phyloP scores from a whole-genome alignment of 2,329 filamentous ascomycete genomes.

The Elsinoe necatrix region DNA sequence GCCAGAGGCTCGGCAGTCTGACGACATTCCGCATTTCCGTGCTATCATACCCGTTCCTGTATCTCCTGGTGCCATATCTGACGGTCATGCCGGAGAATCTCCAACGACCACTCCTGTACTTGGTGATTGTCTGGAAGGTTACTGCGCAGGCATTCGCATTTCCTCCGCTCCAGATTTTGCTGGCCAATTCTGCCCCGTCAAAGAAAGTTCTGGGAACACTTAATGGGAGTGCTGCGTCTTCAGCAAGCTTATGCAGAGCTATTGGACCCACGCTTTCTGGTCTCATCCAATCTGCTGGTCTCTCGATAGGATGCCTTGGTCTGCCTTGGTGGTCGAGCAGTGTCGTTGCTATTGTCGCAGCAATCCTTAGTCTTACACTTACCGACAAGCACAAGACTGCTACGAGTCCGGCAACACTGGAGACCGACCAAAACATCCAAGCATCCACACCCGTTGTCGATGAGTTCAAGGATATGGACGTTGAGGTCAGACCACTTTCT shows the following conservation, averaged over 20 bases:
- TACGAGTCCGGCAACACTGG: neutral
- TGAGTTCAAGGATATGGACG: slow-evolving; percentile 10
- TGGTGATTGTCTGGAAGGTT: slow-evolving; percentile 81
- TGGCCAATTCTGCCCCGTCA: slow-evolving; percentile 80
- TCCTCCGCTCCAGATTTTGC: slow-evolving; percentile 78
- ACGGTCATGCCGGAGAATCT: slow-evolving; percentile 67
- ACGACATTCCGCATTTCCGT: slow-evolving; percentile 75
- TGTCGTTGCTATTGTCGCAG: slow-evolving; percentile 64
- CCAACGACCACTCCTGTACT: slow-evolving; percentile 66
- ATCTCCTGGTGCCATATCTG: slow-evolving; percentile 80
- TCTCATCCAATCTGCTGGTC: slow-evolving; percentile 70
- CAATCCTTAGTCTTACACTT: slow-evolving; percentile 65
- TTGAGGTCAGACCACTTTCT: slow-evolving; percentile 12
- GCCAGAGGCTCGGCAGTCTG: slow-evolving; percentile 66
- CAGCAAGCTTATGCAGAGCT: slow-evolving; percentile 78
- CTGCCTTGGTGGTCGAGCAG: slow-evolving; percentile 91
- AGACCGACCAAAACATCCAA: neutral
- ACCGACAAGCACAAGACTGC: slow-evolving; percentile 11
- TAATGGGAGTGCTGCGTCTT: slow-evolving; percentile 86
- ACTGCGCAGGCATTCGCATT: slow-evolving; percentile 87
- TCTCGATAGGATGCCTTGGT: slow-evolving; percentile 73
- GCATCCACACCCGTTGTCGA: neutral
- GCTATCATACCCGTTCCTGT: slow-evolving; percentile 76
- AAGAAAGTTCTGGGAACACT: slow-evolving; percentile 80
- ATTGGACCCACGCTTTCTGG: slow-evolving; percentile 86